A percentile compares a stretch with the other conserved stretches of the same genome.
Evolutionary conservation across 805 yeast genomes (phyloP).

Genomic region (Wickerhamomyces rabaulensis): DNA sequence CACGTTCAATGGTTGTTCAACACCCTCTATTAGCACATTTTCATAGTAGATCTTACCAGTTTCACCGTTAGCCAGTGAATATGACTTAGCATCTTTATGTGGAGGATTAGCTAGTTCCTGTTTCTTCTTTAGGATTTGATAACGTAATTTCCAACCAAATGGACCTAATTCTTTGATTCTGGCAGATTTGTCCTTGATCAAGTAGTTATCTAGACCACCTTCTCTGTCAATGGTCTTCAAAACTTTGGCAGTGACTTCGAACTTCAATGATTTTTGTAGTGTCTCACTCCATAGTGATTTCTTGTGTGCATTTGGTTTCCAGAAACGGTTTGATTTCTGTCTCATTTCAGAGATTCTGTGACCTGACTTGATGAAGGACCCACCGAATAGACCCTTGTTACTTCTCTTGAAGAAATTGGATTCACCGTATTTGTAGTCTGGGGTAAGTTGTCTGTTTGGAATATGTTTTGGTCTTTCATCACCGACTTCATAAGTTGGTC

Average conservation of each 20-base stretch:
- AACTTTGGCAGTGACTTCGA: conserved; percentile 73
- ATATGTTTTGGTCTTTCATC: conserved; percentile 43
- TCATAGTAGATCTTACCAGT: conserved; percentile 43
- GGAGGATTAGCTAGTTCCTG: conserved; percentile 36
- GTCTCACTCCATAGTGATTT: conserved; percentile 83
- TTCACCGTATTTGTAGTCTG: conserved; percentile 76
- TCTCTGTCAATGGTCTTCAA: conserved; percentile 84
- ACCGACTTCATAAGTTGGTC: conserved; percentile 45
- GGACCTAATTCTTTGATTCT: conserved; percentile 91
- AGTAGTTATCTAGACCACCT: conserved; percentile 90
- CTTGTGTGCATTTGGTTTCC: conserved; percentile 76
- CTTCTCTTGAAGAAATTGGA: conserved; percentile 75
- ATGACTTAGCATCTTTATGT: conserved; percentile 31
- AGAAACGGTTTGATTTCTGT: conserved; percentile 68
- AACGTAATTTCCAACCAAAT: conserved; percentile 86
- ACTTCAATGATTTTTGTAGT: conserved; percentile 44
- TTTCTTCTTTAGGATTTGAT: conserved; percentile 51
- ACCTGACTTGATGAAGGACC: conserved; percentile 72
- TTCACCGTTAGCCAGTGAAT: conserved; percentile 27
- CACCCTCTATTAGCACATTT: conserved; percentile 32
- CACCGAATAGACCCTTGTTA: conserved; percentile 88
- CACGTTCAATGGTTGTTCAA: conserved; percentile 39
- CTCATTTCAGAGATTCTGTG: conserved; percentile 72
- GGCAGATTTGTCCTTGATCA: conserved; percentile 82
- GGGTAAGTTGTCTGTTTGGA: conserved; percentile 42